Percentiles rank a stretch among this genome's conserved stretches.
Evolutionary conservation across 139 green algal species (phyloP).

Genomic region (Chlorella sp.): DNA sequence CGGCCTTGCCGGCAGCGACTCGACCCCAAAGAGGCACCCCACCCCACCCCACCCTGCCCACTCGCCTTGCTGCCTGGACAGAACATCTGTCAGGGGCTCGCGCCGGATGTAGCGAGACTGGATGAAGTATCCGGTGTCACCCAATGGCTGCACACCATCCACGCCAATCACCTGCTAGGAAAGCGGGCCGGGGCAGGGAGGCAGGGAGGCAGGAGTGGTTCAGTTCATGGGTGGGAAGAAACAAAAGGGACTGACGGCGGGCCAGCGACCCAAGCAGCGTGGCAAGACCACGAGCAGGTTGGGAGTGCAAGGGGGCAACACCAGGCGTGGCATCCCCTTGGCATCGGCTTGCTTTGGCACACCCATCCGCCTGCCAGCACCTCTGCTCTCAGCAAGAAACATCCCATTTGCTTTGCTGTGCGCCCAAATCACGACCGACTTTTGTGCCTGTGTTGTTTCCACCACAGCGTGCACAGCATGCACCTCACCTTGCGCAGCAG

Average conservation of each 20-base stretch:
- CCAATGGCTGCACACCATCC: not conserved
- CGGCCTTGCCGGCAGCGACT: too few species aligned
- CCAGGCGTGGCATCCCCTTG: not conserved
- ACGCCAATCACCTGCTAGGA: not conserved
- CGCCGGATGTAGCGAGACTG: not conserved
- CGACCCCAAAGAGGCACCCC: not conserved
- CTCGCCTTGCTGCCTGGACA: not conserved
- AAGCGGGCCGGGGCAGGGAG: not conserved
- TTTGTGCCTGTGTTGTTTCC: too few species aligned
- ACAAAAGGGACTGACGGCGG: not conserved
- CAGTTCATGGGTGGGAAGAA: not conserved
- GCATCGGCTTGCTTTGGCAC: not conserved
- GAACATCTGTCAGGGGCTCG: not conserved
- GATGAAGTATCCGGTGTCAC: constrained; percentile 10
- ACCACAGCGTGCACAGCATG: too few species aligned
- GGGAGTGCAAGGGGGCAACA: not conserved
- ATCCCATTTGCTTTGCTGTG: too few species aligned
- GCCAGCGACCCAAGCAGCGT: not conserved
- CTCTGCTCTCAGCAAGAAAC: too few species aligned
- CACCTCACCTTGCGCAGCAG: not conserved
- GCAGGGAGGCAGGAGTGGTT: not conserved
- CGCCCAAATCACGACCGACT: too few species aligned
- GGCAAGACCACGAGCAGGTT: not conserved
- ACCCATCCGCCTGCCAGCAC: not conserved
- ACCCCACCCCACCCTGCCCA: not conserved